Evolutionary conservation across 129 eudicot species (phyloP).

Genomic region (Deinandra increscens): DNA sequence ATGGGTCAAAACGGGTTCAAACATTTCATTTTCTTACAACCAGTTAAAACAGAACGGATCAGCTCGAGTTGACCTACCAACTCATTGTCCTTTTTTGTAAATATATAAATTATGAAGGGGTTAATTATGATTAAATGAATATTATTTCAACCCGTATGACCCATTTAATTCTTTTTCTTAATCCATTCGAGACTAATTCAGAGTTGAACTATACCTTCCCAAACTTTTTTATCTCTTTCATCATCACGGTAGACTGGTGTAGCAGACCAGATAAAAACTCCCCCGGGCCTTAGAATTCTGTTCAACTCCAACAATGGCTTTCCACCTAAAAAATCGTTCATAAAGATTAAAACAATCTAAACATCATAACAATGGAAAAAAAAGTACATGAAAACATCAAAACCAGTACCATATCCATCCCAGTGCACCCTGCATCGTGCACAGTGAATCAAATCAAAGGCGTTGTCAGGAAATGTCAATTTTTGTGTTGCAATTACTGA

Average conservation of each 20-base stretch:
- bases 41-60: not conserved
- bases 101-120: no score
- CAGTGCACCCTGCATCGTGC: slow-evolving; percentile 99
- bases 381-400: not conserved
- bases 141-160: not conserved
- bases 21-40: not conserved
- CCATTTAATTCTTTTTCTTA: not conserved
- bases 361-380: not conserved
- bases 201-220: slow-evolving; percentile 48
- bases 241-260: slow-evolving; percentile 87
- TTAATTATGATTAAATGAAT: no score
- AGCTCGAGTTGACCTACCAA: not conserved
- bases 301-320: slow-evolving; percentile 87
- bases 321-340: slow-evolving; percentile 64
- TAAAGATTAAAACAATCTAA: not conserved
- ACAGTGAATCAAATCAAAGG: slow-evolving; percentile 85
- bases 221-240: slow-evolving; percentile 61
- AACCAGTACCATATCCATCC: slow-evolving; percentile 76
- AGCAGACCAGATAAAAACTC: slow-evolving; percentile 96
- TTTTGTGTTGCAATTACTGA: slow-evolving; percentile 94
- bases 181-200: not conserved
- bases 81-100: not conserved
- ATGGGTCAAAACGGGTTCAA: not conserved
- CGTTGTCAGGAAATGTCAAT: slow-evolving; percentile 87
- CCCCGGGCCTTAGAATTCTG: slow-evolving; percentile 94